Evolutionary conservation across 805 yeast species (phyloP).

Genomic region (Dipodascopsis uninucleata): DNA sequence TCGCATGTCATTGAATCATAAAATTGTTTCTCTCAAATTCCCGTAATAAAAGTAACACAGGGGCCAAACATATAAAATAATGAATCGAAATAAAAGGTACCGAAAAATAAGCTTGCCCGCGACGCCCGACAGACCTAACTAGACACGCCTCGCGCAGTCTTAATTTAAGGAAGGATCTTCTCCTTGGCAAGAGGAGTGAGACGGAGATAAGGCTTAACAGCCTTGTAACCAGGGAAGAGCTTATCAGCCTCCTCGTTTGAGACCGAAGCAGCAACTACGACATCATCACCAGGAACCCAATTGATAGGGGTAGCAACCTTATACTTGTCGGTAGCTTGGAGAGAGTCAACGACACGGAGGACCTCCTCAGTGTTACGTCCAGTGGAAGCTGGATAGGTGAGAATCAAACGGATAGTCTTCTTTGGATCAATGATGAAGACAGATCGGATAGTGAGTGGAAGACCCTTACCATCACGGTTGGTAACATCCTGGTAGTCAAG

Average conservation of each 20-base stretch:
- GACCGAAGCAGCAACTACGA: conserved; percentile 86
- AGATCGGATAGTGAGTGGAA: conserved; percentile 87
- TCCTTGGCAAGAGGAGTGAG: conserved; percentile 42
- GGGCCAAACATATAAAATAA: no score
- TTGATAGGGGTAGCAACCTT: conserved; percentile 91
- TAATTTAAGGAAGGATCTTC: conserved; percentile 12
- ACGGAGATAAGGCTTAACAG: conserved; percentile 91
- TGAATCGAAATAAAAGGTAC: no score
- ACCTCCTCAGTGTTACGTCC: conserved; percentile 96
- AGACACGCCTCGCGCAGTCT: no score
- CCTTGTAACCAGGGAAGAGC: conserved; percentile 83
- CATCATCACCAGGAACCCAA: conserved; percentile 68
- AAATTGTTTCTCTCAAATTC: no score
- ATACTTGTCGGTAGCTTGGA: conserved; percentile 81
- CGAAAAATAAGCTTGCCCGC: no score
- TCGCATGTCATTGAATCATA: no score
- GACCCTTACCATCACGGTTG: conserved; percentile 66
- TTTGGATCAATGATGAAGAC: conserved; percentile 89
- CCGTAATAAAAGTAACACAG: no score
- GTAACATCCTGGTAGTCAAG: conserved; percentile 82
- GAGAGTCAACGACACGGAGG: conserved; percentile 83
- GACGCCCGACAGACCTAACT: no score
- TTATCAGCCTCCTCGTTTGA: conserved; percentile 78
- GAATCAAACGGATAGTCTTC: conserved; percentile 81
- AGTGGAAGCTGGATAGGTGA: conserved; percentile 89